A percentile compares a stretch with the other conserved stretches of the same genome.
Evolutionary conservation across 495 filamentous ascomycete genomes (phyloP).

Genomic region (Trichoderma gamsii): DNA sequence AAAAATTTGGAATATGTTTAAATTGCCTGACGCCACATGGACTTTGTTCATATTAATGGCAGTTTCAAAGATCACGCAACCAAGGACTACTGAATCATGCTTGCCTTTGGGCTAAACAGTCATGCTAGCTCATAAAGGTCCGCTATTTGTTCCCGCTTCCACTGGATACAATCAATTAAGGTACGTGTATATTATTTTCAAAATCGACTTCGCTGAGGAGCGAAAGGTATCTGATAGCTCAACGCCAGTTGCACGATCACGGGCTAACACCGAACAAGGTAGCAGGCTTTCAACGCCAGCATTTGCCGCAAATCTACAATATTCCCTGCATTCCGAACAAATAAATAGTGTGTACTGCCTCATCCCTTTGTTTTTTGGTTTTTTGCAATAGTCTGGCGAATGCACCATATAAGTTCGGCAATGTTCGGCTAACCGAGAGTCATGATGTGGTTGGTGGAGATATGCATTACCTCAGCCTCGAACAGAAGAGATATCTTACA

Average conservation of each 20-base stretch:
- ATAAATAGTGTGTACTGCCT: not conserved
- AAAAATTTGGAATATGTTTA: not conserved
- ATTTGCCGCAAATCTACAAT: not conserved
- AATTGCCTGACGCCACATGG: not conserved
- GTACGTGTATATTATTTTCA: too few relatives aligned
- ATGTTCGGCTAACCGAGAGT: slow-evolving; percentile 11
- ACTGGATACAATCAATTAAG: too few relatives aligned
- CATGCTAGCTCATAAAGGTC: too few relatives aligned
- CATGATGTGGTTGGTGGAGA: not conserved
- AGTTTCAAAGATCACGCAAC: not conserved
- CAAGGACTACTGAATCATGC: too few relatives aligned
- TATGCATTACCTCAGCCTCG: not conserved
- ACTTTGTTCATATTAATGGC: not conserved
- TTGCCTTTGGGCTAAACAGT: too few relatives aligned
- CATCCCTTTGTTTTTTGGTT: not conserved
- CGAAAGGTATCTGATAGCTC: too few relatives aligned
- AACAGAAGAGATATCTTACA: not conserved
- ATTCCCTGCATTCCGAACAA: not conserved
- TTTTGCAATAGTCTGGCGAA: not conserved
- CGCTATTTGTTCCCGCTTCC: too few relatives aligned
- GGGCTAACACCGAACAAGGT: not conserved
- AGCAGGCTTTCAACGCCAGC: not conserved
- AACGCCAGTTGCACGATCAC: too few relatives aligned
- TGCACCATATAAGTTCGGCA: slow-evolving; percentile 1
- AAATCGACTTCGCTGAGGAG: too few relatives aligned